Evolutionary conservation across 208 protist species (phyloP), one percentile per base, ranked within the genome.

Genomic region (Crithidia mellificae): DNA sequence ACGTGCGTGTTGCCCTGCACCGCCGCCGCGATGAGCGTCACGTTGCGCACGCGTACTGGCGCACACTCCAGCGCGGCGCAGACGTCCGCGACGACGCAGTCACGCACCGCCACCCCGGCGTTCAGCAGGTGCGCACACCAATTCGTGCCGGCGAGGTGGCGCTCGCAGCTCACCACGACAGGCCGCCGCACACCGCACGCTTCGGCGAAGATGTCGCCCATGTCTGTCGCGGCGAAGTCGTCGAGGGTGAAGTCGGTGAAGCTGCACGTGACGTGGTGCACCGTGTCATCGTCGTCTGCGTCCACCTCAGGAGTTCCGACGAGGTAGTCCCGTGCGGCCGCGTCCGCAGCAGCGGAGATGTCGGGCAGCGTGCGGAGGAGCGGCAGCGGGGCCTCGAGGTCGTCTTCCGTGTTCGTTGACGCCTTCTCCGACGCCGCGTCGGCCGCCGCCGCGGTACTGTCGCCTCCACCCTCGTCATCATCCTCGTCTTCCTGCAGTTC

Each of bases 11-110:
- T 22, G 2, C 9, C 67, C 0, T 29, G 32, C 19, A 27, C 27
- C 9, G 38, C 52, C 0, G 41, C 25, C 25, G 72, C 65, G 27
- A 51, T 22, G 8, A 77, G 43, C 0, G 34, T 32, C 8, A 77
- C 72, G 38, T 77, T 77, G 25, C 72, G 72, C 24, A 77, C 52
- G 2, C 72, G 68, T 5, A 46, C 43, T n/a, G 63, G 17, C 1
- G 49, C 36, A 17, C 57, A 72, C n/a, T 66, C 63, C n/a, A 77
- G 72, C 15, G 25, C 30, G 1, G 59, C 55, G 22, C 64, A 54
- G 25, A 77, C 72, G 43, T 77, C 65, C 1, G 58, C 63, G 12
- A 77, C 25, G 0, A 77, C 36, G n/a, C 61, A 47, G 7, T 71
- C 63, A 0, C 72, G 43, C 6, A 77, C 27, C 20, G 20, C 25